These are phyloP conservation scores for Clavispora phyllophila DNA, from an alignment of 805 yeast species.

Conservation along the genomic window DNA sequence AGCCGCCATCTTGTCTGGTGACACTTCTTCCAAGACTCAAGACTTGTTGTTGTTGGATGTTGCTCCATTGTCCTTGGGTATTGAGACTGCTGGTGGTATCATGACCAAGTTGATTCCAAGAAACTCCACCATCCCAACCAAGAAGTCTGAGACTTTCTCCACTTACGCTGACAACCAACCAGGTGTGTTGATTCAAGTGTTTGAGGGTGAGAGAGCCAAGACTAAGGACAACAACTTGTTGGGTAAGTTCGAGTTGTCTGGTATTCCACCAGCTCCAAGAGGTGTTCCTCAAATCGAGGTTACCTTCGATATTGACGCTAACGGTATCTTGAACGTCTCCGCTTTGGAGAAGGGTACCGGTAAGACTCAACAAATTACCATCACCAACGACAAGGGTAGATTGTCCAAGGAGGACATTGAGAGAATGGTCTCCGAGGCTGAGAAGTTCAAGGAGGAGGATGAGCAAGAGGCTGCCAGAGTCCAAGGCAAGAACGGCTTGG, in stretches of 20 bases:
- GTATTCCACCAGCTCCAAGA: slow-evolving; percentile 98
- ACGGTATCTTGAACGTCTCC: slow-evolving; percentile 93
- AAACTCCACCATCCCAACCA: slow-evolving; percentile 96
- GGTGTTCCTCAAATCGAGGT: slow-evolving; percentile 98
- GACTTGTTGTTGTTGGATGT: slow-evolving; percentile 93
- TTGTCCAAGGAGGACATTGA: slow-evolving; percentile 95
- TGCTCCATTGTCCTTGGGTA: slow-evolving; percentile 95
- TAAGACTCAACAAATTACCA: slow-evolving; percentile 93
- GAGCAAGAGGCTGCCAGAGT: slow-evolving; percentile 92
- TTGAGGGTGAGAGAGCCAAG: slow-evolving; percentile 96
- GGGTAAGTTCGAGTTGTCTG: slow-evolving; percentile 94
- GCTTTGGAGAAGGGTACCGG: slow-evolving; percentile 99
- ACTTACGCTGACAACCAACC: slow-evolving; percentile 98
- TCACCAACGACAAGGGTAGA: slow-evolving; percentile 98
- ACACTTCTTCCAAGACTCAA: slow-evolving; percentile 57
- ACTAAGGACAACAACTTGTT: slow-evolving; percentile 93
- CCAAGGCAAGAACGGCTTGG: slow-evolving; percentile 90
- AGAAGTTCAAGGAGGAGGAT: slow-evolving; percentile 57
- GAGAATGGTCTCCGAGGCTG: slow-evolving; percentile 97
- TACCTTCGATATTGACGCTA: slow-evolving; percentile 94
- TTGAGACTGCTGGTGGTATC: slow-evolving; percentile 99
- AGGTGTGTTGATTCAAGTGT: slow-evolving; percentile 96
- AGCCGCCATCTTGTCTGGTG: slow-evolving; percentile 97
- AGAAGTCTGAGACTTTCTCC: slow-evolving; percentile 94
- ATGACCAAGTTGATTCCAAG: slow-evolving; percentile 98